Evolutionary conservation across 176 grass and related monocot species (phyloP), one percentile per base, ranked within the genome.

Genomic region (Bromus sterilis): DNA sequence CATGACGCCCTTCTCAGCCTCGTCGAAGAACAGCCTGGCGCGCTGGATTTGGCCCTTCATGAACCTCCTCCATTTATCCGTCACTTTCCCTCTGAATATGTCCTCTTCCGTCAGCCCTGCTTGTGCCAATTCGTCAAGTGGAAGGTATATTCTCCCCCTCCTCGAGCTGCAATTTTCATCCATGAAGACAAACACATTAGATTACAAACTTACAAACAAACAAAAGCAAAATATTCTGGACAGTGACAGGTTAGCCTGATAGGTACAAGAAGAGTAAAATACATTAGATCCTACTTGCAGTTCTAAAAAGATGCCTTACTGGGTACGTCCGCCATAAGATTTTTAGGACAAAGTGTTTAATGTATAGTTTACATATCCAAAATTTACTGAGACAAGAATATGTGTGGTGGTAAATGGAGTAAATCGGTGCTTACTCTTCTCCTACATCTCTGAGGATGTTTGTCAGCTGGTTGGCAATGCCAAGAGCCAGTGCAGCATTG

Each of bases 401-500:
- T 43, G 32, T 18, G 33, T 26, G 23, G 26, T 4, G 53, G 13
- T 49, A 2, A 73, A 73, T 49, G 68, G 3, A 29, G 76, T 26
- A 56, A 24, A 51, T 57, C 12, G 79, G 48, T 24, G 85, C 91
- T 83, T 86, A 98, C 96, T 95, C 96, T 88, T 98, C 96, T 59
- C 96, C 93, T 37, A 98, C 96, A 66, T 98, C 96, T 77, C 96
- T 84, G 48, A 98, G 93, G 76, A 98, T 98, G 81, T 98, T 98
- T 5, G 96, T 98, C 13, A 98, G 93, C 85, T 98, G 96, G 84
- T 95, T 98, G 49, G 96, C 96, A 9, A 98, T 87, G 49, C 96
- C 96, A 35, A 98, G 92, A 33, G 96, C 93, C 24, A 98, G 82
- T 0, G 96, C 93, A 12, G 96, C 88, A 26, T 90, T 88, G 86